Base-by-base conservation (phyloP, 371 early-diverging fungal species). In the Mucor racemosus region DNA sequence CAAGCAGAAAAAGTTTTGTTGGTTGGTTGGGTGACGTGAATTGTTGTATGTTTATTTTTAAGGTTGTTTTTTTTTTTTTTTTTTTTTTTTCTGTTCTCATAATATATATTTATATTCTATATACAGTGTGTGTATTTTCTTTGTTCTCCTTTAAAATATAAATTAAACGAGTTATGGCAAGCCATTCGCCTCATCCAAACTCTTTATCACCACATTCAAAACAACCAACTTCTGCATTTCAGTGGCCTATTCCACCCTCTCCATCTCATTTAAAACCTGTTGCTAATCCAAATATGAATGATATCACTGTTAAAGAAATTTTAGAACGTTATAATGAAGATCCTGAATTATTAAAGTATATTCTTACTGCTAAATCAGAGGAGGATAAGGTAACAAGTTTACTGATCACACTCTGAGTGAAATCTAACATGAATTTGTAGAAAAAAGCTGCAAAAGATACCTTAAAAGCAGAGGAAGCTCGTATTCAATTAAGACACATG, bases 361-460 rank as follows among this genome's bases (percentile, higher is more conserved):
- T 81, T 31, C 56, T 81, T 7, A 66, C 68, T 39, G 75, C 81
- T 3, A 84, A 84, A 35, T 70, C 81, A 1, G 85, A 82, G 66
- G 83, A 84, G 71, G 83, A 84, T 48, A 84, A 82, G 75, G 85
- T 79, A 78, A 44, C 8, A 36, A 17, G 34, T 44, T 10, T 15
- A 2, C 11, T 31, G 0, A 26, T 26, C 26, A 26, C 26, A 26
- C 1, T 26, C 9, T 34, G 6, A 17, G 15, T 15, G 44, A 33
- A 33, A 35, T 48, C 9, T 42, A 3, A 34, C 40, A 17, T 26
- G 26, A 56, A 13, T 50, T 17, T 26, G 38, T 7, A 81, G 81
- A 78, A 79, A 78, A 72, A 68, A 65, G 73, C 79, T 33, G 79
- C 79, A 26, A 75, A 65, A 58, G 77, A 77, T 42, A 77, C 76